Evolutionary conservation across 768 basidiomycete genomes (phyloP).

Genomic region (Leccinum imitatum): DNA sequence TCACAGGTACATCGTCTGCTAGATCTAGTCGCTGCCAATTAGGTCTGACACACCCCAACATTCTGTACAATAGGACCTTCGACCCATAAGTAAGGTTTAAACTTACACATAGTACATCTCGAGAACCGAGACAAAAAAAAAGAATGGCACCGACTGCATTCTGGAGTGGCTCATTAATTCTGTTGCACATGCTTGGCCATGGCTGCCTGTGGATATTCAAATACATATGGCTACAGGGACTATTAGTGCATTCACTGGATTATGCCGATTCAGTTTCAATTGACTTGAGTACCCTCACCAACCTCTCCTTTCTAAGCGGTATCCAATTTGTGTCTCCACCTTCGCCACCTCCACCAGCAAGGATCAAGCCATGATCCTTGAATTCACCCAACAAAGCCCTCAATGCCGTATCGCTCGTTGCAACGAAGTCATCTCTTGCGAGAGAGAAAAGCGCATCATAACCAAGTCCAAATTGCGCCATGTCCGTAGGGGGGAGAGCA

Average conservation of each 20-base stretch:
- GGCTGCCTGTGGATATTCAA: not conserved
- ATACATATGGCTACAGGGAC: slow-evolving; percentile 1
- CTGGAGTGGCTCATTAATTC: not conserved
- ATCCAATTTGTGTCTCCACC: slow-evolving; percentile 77
- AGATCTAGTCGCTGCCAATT: not conserved
- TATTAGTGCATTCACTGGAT: slow-evolving; percentile 4
- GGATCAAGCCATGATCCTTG: slow-evolving; percentile 85
- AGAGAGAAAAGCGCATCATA: slow-evolving; percentile 70
- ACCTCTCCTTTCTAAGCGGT: slow-evolving; percentile 74
- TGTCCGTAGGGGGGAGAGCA: slow-evolving; percentile 11
- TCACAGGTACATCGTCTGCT: not conserved
- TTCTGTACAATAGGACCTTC: not conserved
- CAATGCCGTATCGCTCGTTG: slow-evolving; percentile 83
- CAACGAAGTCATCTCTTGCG: slow-evolving; percentile 83
- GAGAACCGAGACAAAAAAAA: not conserved
- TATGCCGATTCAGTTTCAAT: slow-evolving; percentile 23
- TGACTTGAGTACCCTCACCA: slow-evolving; percentile 46
- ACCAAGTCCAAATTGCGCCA: slow-evolving; percentile 54
- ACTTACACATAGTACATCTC: not conserved
- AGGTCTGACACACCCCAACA: not conserved
- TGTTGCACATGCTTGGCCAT: slow-evolving; percentile 23
- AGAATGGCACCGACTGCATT: not conserved
- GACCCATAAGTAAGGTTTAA: not conserved
- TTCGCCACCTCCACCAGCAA: slow-evolving; percentile 45
- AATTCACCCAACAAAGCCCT: slow-evolving; percentile 86